Evolutionary conservation across 2,329 filamentous ascomycete genomes (phyloP).

Genomic region (Beauveria asiatica): DNA sequence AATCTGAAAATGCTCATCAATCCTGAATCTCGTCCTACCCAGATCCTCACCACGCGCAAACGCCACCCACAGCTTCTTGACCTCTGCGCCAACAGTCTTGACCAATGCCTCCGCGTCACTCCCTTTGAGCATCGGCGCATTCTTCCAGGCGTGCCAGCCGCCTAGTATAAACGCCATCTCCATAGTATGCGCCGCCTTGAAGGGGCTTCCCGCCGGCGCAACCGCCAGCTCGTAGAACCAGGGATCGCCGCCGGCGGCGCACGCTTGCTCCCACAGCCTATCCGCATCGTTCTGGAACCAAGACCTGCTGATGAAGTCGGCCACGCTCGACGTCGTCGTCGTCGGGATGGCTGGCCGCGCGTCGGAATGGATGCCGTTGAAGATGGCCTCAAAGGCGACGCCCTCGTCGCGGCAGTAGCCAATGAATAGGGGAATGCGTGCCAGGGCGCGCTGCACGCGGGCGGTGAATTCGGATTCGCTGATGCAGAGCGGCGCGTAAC

Average conservation of each 20-base stretch:
- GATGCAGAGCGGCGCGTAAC: slow-evolving; percentile 4
- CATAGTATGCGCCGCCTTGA: slow-evolving; percentile 13
- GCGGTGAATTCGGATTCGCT: not conserved
- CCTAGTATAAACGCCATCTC: slow-evolving; percentile 15
- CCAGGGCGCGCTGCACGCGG: slow-evolving; percentile 1
- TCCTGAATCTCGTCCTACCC: not conserved
- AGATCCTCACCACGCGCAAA: slow-evolving; percentile 12
- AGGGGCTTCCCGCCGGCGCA: slow-evolving; percentile 4
- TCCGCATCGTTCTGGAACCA: slow-evolving; percentile 1
- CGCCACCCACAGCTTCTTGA: slow-evolving; percentile 13
- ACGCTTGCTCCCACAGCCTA: not conserved
- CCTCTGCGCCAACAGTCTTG: slow-evolving; percentile 7
- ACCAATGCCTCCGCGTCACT: not conserved
- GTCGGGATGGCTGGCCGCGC: not conserved
- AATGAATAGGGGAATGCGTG: slow-evolving; percentile 1
- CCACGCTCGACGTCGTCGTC: not conserved
- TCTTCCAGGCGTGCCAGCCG: slow-evolving; percentile 14
- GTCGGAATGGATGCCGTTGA: not conserved
- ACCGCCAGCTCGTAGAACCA: slow-evolving; percentile 12
- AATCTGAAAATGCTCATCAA: slow-evolving; percentile 6
- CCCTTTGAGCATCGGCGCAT: slow-evolving; percentile 15
- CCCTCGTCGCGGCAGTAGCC: slow-evolving; percentile 10
- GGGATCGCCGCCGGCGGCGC: not conserved
- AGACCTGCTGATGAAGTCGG: not conserved
- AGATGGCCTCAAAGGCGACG: slow-evolving; percentile 2